Evolutionary conservation across 2,329 filamentous ascomycete species (phyloP), one percentile per base, ranked within the genome.

Genomic region (Apiospora aurea): DNA sequence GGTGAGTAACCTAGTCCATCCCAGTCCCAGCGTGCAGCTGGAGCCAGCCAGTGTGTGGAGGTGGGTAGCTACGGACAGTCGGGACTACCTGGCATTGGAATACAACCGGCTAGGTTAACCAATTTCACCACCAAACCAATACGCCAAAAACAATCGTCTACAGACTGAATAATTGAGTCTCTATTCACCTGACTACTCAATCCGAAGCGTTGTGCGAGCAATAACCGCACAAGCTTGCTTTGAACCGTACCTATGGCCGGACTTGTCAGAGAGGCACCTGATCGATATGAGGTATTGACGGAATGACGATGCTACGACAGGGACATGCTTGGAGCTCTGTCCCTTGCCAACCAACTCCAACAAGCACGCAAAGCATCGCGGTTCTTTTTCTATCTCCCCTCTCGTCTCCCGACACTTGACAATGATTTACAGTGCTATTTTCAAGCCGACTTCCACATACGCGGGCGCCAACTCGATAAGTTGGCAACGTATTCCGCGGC

Each of bases 1-100:
- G 41, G 57, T 41, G 57, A 64, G 57, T 41, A 64, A 64, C 57
- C 57, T 64, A 61, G 53, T 61, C 18, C 41, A 38, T 64, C 34
- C 34, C 34, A 41, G 18, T 64, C 57, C 57, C 57, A 34, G 53
- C 53, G 29, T 64, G 57, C 18, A 41, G 57, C 49, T n/a, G n/a
- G 18, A 49, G 46, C 21, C 57, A 41, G 57, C 57, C 34, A 64
- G 49, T 29, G 18, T 61, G 53, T 64, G 57, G 57, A 64, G 57
- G 57, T 41, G 53, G 46, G 46, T 43, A 43, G 41, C 41, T 11
- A 43, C 41, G 41, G 41, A 43, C 41, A 11, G 41, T 14, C 8
- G 41, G 41, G 41, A 43, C 41, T 29, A 43, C 34, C 7, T 11
- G 41, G 41, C 41, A 43, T 2, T 43, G 8, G 41, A 43, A 43